These are phyloP conservation scores for Kewa caespitosa DNA, from an alignment of 179 eudicot genomes.

Conservation along the genomic window DNA sequence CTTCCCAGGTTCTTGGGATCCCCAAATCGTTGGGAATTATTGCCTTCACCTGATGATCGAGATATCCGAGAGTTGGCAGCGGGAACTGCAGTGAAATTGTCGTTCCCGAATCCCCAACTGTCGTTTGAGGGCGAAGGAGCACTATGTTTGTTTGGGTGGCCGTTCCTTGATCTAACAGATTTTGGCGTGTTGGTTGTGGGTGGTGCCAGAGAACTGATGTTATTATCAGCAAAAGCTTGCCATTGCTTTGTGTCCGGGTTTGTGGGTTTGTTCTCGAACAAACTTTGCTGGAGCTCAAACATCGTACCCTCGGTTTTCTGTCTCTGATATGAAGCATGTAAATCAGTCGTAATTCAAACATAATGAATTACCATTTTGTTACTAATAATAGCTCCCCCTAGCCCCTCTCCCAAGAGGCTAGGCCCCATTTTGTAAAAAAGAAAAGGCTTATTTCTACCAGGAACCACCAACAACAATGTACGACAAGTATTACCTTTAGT, in stretches of 20 bases:
- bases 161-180: slow-evolving; percentile 75
- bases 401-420: too few relatives aligned
- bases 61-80: slow-evolving; percentile 45
- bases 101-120: slow-evolving; percentile 73
- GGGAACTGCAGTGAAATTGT: slow-evolving; percentile 69
- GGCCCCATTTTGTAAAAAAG: too few relatives aligned
- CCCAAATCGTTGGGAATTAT: slow-evolving; percentile 49
- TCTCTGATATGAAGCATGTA: slow-evolving; percentile 29
- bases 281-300: slow-evolving; percentile 61
- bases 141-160: slow-evolving; percentile 49
- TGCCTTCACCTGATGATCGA: slow-evolving; percentile 41
- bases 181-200: slow-evolving; percentile 31
- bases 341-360: background rate
- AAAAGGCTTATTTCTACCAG: too few relatives aligned
- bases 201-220: slow-evolving; percentile 36
- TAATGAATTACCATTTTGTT: background rate
- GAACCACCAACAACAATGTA: too few relatives aligned
- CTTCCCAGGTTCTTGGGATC: slow-evolving; percentile 55
- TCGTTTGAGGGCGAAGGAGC: slow-evolving; percentile 36
- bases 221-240: slow-evolving; percentile 66
- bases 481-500: too few relatives aligned
- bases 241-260: slow-evolving; percentile 55
- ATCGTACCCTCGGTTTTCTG: slow-evolving; percentile 56
- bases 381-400: background rate
- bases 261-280: slow-evolving; percentile 37